Base-by-base conservation (phyloP, 441 rosid species). In the Gossypium davidsonii region DNA sequence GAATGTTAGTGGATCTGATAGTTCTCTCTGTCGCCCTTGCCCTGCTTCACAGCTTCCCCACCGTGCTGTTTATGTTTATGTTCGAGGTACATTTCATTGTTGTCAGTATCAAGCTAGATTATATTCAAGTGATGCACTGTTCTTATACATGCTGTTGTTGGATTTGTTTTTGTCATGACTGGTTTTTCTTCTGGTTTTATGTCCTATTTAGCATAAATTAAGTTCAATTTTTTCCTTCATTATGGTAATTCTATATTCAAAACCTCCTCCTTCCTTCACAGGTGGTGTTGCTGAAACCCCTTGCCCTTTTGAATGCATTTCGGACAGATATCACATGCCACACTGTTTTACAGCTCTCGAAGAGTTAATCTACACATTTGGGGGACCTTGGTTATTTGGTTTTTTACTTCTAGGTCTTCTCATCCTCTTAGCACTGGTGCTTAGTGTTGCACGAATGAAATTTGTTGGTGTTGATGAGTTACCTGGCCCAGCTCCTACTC, bases 261-360 rank as follows among this genome's bases (percentile, higher is more conserved):
- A 59, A 46, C 57, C 39, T 71, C 44, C 51, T 73, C 46, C 76
- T 58, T 58, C 51, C 76, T 73, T 76, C 76, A 77, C 88, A 96
- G 99, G 99, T 82, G 99, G 99, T 77, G 83, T 92, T 83, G 81
- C 87, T 61, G 91, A 87, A 88, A 89, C 90, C 69, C 98, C 98
- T 65, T 96, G 99, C 82, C 99, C 99, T 17, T 93, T 85, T 79
- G 76, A 81, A 82, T 96, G 99, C 79, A 69, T 91, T 81, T 90
- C 98, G 0, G 98, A 96, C 79, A 93, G 98, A 88, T 93, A 90
- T 88, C 97, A 92, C 86, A 90, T 90, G 97, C 98, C 99, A 31
- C 85, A 86, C 68, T 96, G 99, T 79, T 92, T 92, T 81, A 96
- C 99, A 44, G 96, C 99, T 63, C 98, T 94, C 65, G 99, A 96